Conservation (phyloP, 495 filamentous ascomycete species). For the Usnea hakonensis region DNA sequence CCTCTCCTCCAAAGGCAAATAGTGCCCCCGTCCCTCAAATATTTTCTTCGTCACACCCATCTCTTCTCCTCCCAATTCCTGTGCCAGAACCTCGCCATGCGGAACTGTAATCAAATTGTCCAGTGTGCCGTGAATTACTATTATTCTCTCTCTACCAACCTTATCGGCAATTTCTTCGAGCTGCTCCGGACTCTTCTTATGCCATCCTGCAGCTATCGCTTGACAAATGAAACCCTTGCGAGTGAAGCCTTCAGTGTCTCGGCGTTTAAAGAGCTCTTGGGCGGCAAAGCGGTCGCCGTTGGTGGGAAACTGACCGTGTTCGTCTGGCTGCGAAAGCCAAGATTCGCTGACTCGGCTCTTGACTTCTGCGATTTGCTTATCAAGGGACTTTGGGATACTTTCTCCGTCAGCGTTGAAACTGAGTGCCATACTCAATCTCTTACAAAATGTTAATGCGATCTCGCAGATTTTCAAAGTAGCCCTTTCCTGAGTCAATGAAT, state of each 20-base stretch:
- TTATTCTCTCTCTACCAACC: constrained; percentile 63
- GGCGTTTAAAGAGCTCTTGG: constrained; percentile 60
- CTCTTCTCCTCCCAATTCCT: constrained; percentile 37
- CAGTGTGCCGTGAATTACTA: constrained; percentile 63
- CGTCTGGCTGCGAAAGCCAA: constrained; percentile 56
- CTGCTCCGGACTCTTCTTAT: constrained; percentile 58
- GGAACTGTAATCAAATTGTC: constrained; percentile 64
- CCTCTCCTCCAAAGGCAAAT: constrained; percentile 53
- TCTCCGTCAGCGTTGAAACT: neutral
- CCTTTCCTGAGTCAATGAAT: constrained; percentile 17
- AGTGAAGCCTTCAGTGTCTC: constrained; percentile 45
- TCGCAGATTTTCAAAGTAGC: constrained; percentile 55
- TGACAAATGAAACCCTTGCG: constrained; percentile 66
- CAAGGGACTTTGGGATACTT: constrained; percentile 53
- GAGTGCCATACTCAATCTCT: constrained; percentile 3
- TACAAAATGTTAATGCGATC: constrained; percentile 52
- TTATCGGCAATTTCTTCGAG: constrained; percentile 52
- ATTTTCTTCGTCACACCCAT: constrained; percentile 42
- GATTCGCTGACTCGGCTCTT: constrained; percentile 44
- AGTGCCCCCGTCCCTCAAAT: constrained; percentile 63
- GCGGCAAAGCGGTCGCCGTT: constrained; percentile 75
- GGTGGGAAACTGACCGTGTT: constrained; percentile 51
- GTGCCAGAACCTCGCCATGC: constrained; percentile 52
- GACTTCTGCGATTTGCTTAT: constrained; percentile 45
- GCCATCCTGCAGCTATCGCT: constrained; percentile 68